These are phyloP conservation scores for Emergomyces pasteurianus DNA, from an alignment of 2,329 filamentous ascomycete genomes.

Conservation along the genomic window DNA sequence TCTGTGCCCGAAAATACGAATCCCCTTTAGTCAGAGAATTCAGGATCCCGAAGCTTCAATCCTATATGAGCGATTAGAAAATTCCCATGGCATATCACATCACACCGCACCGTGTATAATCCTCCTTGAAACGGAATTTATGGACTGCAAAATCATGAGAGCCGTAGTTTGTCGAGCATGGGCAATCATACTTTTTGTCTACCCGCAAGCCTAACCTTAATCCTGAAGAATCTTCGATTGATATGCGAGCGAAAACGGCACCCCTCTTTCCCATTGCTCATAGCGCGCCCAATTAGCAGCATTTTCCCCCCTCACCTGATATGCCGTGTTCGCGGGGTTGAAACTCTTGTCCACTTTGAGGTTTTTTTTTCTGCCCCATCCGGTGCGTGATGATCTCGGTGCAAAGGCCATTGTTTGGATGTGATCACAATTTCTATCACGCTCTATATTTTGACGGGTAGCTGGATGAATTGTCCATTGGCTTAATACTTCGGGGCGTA, in stretches of 20 bases:
- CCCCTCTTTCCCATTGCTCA: neutral
- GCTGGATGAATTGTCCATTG: too few species aligned
- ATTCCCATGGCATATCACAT: too few species aligned
- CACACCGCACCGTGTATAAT: too few species aligned
- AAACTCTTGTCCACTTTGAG: too few species aligned
- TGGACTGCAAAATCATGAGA: neutral
- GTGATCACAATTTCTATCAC: too few species aligned
- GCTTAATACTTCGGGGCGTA: too few species aligned
- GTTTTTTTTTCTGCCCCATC: too few species aligned
- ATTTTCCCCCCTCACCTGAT: neutral
- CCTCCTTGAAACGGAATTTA: neutral
- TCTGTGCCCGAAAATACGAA: neutral
- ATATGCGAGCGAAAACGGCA: neutral
- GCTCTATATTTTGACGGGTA: too few species aligned
- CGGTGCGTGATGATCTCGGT: too few species aligned
- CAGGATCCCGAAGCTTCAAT: neutral
- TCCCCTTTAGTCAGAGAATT: neutral
- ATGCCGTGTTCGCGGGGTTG: neutral
- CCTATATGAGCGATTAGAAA: neutral
- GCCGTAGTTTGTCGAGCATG: too few species aligned
- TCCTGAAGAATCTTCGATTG: neutral
- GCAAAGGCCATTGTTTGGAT: conserved; percentile 6
- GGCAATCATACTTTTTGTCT: too few species aligned
- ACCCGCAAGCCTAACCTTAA: too few species aligned
- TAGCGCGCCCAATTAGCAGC: neutral